phyloP scores from a whole-genome alignment of 1,284 basidiomycete genomes.

The Fomitopsis pinicola region DNA sequence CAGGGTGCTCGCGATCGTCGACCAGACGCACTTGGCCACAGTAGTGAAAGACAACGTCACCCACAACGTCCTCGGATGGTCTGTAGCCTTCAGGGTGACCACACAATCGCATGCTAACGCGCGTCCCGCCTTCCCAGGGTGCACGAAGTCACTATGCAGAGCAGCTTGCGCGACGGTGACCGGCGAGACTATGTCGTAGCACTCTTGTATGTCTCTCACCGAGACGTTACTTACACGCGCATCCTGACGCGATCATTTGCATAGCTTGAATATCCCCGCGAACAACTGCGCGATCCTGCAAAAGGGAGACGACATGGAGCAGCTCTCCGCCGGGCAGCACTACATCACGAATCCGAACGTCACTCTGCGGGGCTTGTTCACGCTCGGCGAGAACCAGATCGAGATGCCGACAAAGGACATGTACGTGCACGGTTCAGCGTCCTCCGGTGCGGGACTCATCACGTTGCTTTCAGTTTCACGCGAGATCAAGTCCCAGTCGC shows the following conservation, averaged over 20 bases:
- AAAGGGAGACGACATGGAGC: constrained; percentile 71
- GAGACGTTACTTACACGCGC: background rate
- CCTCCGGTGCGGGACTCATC: background rate
- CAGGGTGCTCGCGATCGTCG: constrained; percentile 71
- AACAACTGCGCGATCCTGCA: constrained; percentile 82
- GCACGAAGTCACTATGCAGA: constrained; percentile 73
- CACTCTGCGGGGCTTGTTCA: constrained; percentile 71
- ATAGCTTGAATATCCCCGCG: constrained; percentile 74
- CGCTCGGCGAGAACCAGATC: constrained; percentile 74
- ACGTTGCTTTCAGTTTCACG: constrained; percentile 54
- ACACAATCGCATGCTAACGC: background rate
- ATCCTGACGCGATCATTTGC: background rate
- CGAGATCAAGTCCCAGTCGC: constrained; percentile 80
- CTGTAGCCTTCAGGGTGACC: constrained; percentile 8
- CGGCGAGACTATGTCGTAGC: constrained; percentile 69
- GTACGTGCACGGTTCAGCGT: constrained; percentile 34
- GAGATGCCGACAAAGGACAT: constrained; percentile 85
- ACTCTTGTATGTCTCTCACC: constrained; percentile 53
- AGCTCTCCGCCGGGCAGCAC: constrained; percentile 74
- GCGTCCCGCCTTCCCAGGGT: constrained; percentile 30
- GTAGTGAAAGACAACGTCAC: constrained; percentile 61
- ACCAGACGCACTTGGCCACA: constrained; percentile 70
- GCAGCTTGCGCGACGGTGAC: constrained; percentile 38
- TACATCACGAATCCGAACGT: constrained; percentile 79
- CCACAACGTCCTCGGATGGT: constrained; percentile 53